Percentiles rank a stretch among this genome's conserved stretches.
Conservation (phyloP, 768 basidiomycete species). For the Russula brevipes region DNA sequence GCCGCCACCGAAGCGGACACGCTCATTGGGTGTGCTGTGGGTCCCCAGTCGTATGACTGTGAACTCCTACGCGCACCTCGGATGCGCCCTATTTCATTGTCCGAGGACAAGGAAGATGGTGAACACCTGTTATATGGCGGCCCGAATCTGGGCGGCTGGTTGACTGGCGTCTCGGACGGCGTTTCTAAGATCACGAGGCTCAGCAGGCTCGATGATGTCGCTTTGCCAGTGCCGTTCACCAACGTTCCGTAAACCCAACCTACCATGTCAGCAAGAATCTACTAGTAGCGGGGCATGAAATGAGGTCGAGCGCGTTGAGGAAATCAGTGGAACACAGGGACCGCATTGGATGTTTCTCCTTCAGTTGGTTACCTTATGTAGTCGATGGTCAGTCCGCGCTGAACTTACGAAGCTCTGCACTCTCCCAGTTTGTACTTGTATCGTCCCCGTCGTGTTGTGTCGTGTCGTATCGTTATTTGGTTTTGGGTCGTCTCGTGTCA, state of each 20-base stretch:
- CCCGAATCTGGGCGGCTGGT: background rate
- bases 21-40: background rate
- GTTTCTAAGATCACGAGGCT: background rate
- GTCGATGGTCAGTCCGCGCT: too few species aligned
- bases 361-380: background rate
- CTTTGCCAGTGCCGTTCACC: conserved; percentile 5
- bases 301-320: background rate
- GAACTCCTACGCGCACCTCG: background rate
- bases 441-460: too few species aligned
- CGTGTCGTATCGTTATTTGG: too few species aligned
- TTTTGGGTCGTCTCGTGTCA: background rate
- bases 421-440: too few species aligned
- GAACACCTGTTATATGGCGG: background rate
- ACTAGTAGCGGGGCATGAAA: background rate
- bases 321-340: too few species aligned
- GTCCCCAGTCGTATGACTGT: background rate
- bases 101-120: background rate
- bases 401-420: too few species aligned
- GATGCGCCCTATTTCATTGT: background rate
- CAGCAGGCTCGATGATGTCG: background rate
- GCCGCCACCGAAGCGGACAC: background rate
- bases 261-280: too few species aligned
- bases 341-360: too few species aligned
- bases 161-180: background rate
- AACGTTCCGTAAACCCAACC: background rate